Evolutionary conservation across 805 yeast genomes (phyloP).

Genomic region (Metschnikowia baotianmanensis): DNA sequence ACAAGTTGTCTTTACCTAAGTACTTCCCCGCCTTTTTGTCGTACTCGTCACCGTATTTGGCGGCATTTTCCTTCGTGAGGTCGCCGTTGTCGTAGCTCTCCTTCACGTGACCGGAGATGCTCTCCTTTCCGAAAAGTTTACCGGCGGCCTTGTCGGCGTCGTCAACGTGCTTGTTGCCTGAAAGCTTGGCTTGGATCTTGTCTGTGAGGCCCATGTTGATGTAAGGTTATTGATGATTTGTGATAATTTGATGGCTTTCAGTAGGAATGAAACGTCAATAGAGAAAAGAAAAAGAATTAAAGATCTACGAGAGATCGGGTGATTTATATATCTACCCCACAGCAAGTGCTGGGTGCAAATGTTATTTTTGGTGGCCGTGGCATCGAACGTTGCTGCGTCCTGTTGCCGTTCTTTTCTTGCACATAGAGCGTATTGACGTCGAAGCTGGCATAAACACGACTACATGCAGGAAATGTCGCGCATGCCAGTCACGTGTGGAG

Average conservation of each 20-base stretch:
- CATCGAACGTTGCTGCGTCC: constrained; percentile 9
- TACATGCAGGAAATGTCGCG: background rate
- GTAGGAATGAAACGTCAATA: background rate
- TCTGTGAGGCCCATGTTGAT: constrained; percentile 37
- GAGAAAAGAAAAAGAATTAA: background rate
- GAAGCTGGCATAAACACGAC: too few relatives aligned
- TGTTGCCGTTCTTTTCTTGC: too few relatives aligned
- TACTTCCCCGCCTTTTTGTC: constrained; percentile 26
- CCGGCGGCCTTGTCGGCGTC: constrained; percentile 32
- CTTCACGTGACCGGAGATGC: constrained; percentile 26
- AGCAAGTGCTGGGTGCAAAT: constrained; percentile 15
- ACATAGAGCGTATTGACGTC: constrained; percentile 1
- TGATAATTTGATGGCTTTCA: too few relatives aligned
- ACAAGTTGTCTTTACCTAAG: constrained; percentile 16
- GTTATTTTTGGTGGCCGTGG: background rate
- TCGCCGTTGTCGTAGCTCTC: constrained; percentile 32
- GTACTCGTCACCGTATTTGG: constrained; percentile 26
- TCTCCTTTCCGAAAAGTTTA: constrained; percentile 28
- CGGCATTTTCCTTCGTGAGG: constrained; percentile 27
- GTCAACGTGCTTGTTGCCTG: constrained; percentile 26
- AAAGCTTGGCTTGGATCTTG: constrained; percentile 30
- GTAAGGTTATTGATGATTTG: background rate
- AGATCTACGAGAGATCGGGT: background rate
- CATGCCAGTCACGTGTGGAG: constrained; percentile 1
- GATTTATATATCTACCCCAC: background rate